Percentiles rank a stretch among this genome's conserved stretches.
Evolutionary conservation across 148 eudicot species (phyloP).

Genomic region (Rhododendron molle): DNA sequence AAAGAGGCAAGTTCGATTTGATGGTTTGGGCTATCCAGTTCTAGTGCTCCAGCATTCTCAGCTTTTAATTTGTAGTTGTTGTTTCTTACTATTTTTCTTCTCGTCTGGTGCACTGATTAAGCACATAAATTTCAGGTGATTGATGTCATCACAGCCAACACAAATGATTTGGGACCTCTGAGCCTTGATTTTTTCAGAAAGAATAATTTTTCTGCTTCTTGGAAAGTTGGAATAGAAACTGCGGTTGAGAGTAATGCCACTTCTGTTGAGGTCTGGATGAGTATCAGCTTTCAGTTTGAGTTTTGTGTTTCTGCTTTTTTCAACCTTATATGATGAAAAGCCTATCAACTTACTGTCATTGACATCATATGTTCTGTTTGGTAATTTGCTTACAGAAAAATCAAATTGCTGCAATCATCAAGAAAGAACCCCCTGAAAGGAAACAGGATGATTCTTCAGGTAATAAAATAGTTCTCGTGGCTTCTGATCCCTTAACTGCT

Average conservation of each 20-base stretch:
- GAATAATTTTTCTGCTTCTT: slow-evolving; percentile 68
- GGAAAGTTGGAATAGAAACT: slow-evolving; percentile 54
- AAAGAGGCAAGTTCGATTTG: slow-evolving; percentile 55
- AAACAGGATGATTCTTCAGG: slow-evolving; percentile 44
- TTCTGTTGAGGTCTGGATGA: slow-evolving; percentile 34
- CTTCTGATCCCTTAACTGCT: slow-evolving; percentile 8
- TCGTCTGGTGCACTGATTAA: slow-evolving; percentile 8
- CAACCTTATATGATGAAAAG: neutral
- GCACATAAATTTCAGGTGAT: slow-evolving; percentile 49
- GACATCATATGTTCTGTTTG: slow-evolving; percentile 7
- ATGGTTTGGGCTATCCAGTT: neutral
- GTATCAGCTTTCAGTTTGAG: neutral
- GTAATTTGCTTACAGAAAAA: slow-evolving; percentile 30
- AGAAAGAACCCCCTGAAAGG: slow-evolving; percentile 35
- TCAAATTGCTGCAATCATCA: slow-evolving; percentile 32
- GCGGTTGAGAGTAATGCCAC: slow-evolving; percentile 21
- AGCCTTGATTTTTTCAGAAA: slow-evolving; percentile 64
- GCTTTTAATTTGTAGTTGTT: neutral
- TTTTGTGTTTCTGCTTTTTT: neutral
- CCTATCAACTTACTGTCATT: slow-evolving; percentile 9
- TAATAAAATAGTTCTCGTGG: slow-evolving; percentile 19
- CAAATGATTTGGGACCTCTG: slow-evolving; percentile 74
- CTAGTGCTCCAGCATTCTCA: neutral
- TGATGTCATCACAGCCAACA: slow-evolving; percentile 59
- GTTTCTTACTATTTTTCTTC: neutral